Base-by-base conservation (phyloP, 2,329 filamentous ascomycete genomes). In the Cytospora leucostoma region DNA sequence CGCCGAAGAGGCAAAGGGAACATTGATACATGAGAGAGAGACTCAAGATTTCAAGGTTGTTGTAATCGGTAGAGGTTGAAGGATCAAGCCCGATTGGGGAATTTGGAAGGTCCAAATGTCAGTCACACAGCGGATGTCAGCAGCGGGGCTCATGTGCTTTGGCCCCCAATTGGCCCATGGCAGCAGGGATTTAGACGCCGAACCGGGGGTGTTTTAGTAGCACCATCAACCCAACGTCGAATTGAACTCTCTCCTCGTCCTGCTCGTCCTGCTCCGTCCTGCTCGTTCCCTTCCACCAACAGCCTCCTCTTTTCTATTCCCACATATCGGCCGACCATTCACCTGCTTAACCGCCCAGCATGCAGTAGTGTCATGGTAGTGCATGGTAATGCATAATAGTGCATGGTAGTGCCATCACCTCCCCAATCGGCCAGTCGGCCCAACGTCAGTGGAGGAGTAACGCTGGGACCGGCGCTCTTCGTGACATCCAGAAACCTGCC, bases 311-410 rank as follows among this genome's bases (percentile, higher is more conserved):
- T 44, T 37, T n/a, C 58, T 37, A 55, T 27, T 27, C 57, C 33
- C 35, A 52, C 57, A 59, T 52, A 50, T 63, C 58, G 67, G 68
- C 71, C 63, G 59, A 62, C 65, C 69, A 67, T 66, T 69, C 69
- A 68, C 65, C 67, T 72, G 71, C 72, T 74, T 79, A 79, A 69
- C 76, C 77, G 77, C 77, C 75, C 73, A 71, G 63, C 71, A 63
- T 77, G 75, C 76, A 76, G 74, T 71, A 69, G 71, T 69, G 72
- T 72, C 70, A 27, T 59, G 27, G 27, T 27, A 27, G 27, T 27
- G 27, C 27, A 27, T 4, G 27, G 27, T 27, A 27, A 4, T 27
- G 27, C 27, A 27, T 27, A 38, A 44, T 59, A 59, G 50, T 59
- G 56, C 37, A 53, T 38, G 32, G 35, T 51, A 60, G 51, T 35